phyloP scores from a whole-genome alignment of 2,329 filamentous ascomycete species.

The Aspergillus fumigatiaffinis region DNA sequence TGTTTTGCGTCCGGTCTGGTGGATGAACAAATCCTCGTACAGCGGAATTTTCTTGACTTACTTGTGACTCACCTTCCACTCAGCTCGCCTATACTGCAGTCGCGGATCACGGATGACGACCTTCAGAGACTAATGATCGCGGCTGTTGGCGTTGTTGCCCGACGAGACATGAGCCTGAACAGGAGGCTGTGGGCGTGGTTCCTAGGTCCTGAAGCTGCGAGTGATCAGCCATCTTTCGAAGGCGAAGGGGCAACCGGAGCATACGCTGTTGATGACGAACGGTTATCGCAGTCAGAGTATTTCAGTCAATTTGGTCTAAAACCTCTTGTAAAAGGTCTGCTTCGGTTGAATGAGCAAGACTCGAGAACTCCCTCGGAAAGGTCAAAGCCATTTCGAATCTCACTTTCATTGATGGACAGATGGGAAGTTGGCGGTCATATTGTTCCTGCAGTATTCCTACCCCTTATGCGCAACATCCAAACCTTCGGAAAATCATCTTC shows the following conservation, averaged over 20 bases:
- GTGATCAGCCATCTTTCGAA: conserved; percentile 31
- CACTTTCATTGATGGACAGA: conserved; percentile 92
- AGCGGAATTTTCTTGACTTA: conserved; percentile 88
- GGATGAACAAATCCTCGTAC: conserved; percentile 86
- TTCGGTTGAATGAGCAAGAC: conserved; percentile 67
- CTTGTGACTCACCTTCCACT: conserved; percentile 87
- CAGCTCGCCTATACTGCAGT: conserved; percentile 74
- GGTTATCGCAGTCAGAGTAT: conserved; percentile 66
- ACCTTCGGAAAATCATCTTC: conserved; percentile 65
- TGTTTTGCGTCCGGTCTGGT: conserved; percentile 86
- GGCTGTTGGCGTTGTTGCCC: conserved; percentile 79
- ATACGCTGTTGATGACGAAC: conserved; percentile 32
- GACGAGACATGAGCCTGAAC: conserved; percentile 96
- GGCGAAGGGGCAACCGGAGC: conserved; percentile 25
- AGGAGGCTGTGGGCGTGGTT: conserved; percentile 95
- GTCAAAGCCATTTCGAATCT: conserved; percentile 84
- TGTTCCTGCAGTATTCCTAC: conserved; percentile 82
- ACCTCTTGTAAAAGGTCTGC: conserved; percentile 68
- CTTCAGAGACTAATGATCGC: conserved; percentile 77
- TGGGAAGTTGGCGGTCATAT: conserved; percentile 95
- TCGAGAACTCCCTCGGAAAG: conserved; percentile 59
- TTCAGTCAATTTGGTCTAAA: conserved; percentile 77
- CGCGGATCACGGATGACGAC: conserved; percentile 67
- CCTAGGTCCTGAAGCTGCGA: conserved; percentile 67
- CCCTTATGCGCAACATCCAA: conserved; percentile 75